Conservation (phyloP, 768 basidiomycete genomes). For the Collybiopsis luxurians region DNA sequence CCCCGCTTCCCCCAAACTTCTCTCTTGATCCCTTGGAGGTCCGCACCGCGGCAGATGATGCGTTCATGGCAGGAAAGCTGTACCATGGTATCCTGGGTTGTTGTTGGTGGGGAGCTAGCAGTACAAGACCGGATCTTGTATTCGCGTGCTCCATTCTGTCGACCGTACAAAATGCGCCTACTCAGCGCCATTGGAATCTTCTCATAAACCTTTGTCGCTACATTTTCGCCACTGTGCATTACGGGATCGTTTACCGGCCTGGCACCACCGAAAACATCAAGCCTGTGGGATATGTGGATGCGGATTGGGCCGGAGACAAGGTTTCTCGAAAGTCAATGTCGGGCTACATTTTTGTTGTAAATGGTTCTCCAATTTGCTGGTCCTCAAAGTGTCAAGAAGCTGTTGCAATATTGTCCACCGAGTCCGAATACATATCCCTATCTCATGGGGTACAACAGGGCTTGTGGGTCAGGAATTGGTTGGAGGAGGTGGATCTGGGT, state of each 20-base stretch:
- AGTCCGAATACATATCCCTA: slow-evolving; percentile 23
- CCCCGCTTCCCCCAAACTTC: too few species aligned
- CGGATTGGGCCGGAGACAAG: slow-evolving; percentile 29
- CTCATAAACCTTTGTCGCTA: not conserved
- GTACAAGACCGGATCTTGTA: not conserved
- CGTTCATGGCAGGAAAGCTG: too few species aligned
- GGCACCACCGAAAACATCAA: not conserved
- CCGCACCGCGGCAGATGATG: too few species aligned
- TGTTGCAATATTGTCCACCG: slow-evolving; percentile 16
- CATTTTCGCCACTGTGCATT: not conserved
- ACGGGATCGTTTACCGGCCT: not conserved
- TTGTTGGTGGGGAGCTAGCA: not conserved
- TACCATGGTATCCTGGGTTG: not conserved
- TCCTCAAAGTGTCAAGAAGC: slow-evolving; percentile 15
- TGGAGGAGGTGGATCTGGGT: too few species aligned
- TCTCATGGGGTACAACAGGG: slow-evolving; percentile 14
- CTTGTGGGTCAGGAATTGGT: slow-evolving; percentile 7
- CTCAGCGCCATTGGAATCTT: not conserved
- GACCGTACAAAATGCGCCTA: not conserved
- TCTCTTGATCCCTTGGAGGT: too few species aligned
- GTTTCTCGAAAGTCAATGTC: slow-evolving; percentile 18
- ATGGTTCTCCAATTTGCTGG: slow-evolving; percentile 17
- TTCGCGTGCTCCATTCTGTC: not conserved
- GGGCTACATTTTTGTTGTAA: slow-evolving; percentile 18
- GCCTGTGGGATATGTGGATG: slow-evolving; percentile 22